Evolutionary conservation across 805 yeast genomes (phyloP).

Genomic region (Jamesozyma piceae): DNA sequence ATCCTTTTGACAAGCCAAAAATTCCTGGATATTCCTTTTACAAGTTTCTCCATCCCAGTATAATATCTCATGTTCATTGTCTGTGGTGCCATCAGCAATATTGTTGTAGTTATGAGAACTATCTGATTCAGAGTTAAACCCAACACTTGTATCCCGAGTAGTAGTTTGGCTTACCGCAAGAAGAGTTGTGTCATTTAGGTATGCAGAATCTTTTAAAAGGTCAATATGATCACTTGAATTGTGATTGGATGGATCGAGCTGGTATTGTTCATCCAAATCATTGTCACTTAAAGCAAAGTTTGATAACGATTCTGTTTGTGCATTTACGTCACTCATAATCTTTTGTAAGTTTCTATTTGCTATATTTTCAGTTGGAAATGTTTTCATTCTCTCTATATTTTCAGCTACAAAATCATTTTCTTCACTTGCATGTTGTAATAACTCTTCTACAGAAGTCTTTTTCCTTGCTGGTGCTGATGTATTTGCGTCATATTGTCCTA

Average conservation of each 20-base stretch:
- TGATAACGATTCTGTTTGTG: slow-evolving; percentile 21
- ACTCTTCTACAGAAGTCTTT: slow-evolving; percentile 14
- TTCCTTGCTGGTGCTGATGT: not conserved
- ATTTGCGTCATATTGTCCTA: not conserved
- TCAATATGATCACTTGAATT: not conserved
- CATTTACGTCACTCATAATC: slow-evolving; percentile 12
- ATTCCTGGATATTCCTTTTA: not conserved
- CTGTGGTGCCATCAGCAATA: too few species aligned
- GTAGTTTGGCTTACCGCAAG: not conserved
- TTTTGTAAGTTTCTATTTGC: slow-evolving; percentile 6
- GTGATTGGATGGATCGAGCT: slow-evolving; percentile 3
- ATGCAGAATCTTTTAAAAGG: not conserved
- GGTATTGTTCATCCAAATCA: slow-evolving; percentile 10
- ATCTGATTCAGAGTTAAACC: not conserved
- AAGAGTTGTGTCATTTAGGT: not conserved
- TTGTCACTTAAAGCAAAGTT: slow-evolving; percentile 25
- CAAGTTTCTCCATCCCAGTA: slow-evolving; percentile 5
- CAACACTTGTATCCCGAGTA: not conserved
- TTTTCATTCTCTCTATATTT: slow-evolving; percentile 12
- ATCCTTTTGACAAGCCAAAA: slow-evolving; percentile 1
- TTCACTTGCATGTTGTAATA: slow-evolving; percentile 18
- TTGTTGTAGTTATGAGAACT: not conserved
- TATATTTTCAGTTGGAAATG: slow-evolving; percentile 8
- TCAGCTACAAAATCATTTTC: slow-evolving; percentile 15
- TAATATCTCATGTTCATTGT: not conserved